phyloP scores from a whole-genome alignment of 2,329 filamentous ascomycete species.

The Epichloe sibirici region DNA sequence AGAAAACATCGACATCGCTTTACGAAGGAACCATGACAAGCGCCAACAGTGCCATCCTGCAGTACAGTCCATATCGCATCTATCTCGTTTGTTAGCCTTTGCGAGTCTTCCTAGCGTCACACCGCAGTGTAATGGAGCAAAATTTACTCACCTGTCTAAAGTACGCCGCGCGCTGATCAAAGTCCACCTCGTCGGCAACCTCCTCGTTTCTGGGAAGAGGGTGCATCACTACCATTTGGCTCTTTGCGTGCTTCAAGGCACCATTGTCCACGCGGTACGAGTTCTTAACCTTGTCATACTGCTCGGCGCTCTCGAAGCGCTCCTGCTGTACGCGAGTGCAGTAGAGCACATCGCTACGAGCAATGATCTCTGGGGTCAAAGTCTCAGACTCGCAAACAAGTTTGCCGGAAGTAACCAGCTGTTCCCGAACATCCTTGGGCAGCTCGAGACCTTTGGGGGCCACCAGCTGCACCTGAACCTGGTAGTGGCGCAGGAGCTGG shows the following conservation, averaged over 20 bases:
- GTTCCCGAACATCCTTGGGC: constrained; percentile 60
- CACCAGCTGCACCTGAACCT: constrained; percentile 86
- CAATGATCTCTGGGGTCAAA: constrained; percentile 78
- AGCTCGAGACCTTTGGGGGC: constrained; percentile 68
- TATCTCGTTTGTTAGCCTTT: constrained; percentile 23
- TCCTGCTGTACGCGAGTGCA: constrained; percentile 96
- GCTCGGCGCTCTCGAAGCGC: constrained; percentile 67
- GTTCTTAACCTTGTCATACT: constrained; percentile 82
- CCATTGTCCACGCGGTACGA: constrained; percentile 82
- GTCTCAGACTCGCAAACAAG: constrained; percentile 62
- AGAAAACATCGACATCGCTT: neutral
- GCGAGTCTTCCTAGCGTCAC: neutral
- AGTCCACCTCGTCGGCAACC: constrained; percentile 91
- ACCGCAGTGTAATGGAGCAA: neutral
- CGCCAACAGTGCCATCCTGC: constrained; percentile 92
- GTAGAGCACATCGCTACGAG: constrained; percentile 83
- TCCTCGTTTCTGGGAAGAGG: constrained; percentile 88
- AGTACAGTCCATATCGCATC: constrained; percentile 98
- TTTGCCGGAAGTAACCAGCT: constrained; percentile 62
- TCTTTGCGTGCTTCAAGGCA: constrained; percentile 83
- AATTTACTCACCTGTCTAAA: constrained; percentile 81
- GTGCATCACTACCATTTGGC: constrained; percentile 88
- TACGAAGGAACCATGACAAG: constrained; percentile 56
- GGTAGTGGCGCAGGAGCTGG: constrained; percentile 89
- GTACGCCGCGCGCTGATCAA: constrained; percentile 92